A percentile compares a stretch with the other conserved stretches of the same genome.
Conservation (phyloP, 768 basidiomycete genomes). For the Pholiota molesta region DNA sequence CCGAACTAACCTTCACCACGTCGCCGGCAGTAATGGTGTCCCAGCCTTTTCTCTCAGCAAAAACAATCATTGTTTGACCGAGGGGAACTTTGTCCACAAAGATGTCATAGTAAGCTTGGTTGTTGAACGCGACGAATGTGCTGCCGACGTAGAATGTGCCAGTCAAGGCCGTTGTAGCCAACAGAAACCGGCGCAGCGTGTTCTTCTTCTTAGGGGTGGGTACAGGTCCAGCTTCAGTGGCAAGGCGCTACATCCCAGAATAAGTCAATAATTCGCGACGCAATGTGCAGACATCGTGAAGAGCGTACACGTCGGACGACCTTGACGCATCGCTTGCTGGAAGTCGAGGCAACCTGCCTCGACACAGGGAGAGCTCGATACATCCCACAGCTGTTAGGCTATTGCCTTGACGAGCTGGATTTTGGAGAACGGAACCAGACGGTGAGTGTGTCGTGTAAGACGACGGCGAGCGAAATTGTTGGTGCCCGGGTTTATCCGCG, state of each 20-base stretch:
- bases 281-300: neutral
- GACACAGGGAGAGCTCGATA: conserved; percentile 61
- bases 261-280: conserved; percentile 10
- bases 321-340: conserved; percentile 50
- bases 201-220: conserved; percentile 49
- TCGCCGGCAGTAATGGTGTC: conserved; percentile 70
- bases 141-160: conserved; percentile 85
- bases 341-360: conserved; percentile 49
- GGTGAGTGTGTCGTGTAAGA: conserved; percentile 19
- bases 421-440: conserved; percentile 8
- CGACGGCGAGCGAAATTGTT: conserved; percentile 24
- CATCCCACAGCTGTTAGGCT: conserved; percentile 39
- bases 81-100: conserved; percentile 83
- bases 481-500: conserved; percentile 43
- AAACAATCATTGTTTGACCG: conserved; percentile 77
- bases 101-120: conserved; percentile 81
- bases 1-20: conserved; percentile 55
- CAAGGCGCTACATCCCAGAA: conserved; percentile 51
- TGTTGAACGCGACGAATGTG: conserved; percentile 76
- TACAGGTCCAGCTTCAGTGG: conserved; percentile 52
- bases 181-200: conserved; percentile 60
- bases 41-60: conserved; percentile 79
- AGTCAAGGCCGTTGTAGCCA: conserved; percentile 67
- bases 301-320: conserved; percentile 61
- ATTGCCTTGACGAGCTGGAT: conserved; percentile 21